phyloP scores from a whole-genome alignment of 2,329 filamentous ascomycete genomes.

The Fusarium sp. region DNA sequence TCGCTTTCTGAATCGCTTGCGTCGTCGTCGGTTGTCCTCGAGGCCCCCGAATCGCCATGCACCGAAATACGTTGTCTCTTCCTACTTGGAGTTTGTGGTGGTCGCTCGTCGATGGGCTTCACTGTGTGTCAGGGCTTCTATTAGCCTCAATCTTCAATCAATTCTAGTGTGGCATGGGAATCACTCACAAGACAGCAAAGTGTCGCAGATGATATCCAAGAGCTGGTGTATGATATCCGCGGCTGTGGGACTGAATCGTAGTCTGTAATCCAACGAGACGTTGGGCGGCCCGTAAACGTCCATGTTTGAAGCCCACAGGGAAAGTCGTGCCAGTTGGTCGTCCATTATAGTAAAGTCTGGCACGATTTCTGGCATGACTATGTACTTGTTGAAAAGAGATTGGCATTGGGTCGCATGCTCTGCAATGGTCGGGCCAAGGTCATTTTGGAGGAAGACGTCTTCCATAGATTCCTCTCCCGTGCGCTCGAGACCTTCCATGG shows the following conservation, averaged over 20 bases:
- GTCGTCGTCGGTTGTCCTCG: not conserved
- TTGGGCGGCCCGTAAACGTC: constrained; percentile 5
- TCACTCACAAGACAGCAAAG: not conserved
- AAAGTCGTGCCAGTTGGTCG: constrained; percentile 1
- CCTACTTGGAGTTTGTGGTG: not conserved
- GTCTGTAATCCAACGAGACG: constrained; percentile 3
- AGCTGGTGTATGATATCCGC: constrained; percentile 9
- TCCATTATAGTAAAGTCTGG: constrained; percentile 6
- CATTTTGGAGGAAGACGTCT: not conserved
- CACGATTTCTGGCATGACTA: not conserved
- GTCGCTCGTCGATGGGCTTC: not conserved
- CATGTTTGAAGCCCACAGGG: constrained; percentile 7
- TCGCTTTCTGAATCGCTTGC: not conserved
- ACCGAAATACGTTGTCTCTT: not conserved
- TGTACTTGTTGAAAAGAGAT: not conserved
- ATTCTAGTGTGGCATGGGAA: not conserved
- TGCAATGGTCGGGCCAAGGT: not conserved
- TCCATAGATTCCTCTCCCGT: not conserved
- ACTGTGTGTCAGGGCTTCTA: not conserved
- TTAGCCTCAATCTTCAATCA: not conserved
- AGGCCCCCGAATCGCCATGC: not conserved
- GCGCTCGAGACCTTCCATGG: not conserved
- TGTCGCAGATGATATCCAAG: not conserved
- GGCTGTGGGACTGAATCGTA: not conserved
- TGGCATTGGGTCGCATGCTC: constrained; percentile 5